Evolutionary conservation across 169 alveolate species (phyloP), one percentile per base, ranked within the genome.

Genomic region (Plasmodium gonderi): DNA sequence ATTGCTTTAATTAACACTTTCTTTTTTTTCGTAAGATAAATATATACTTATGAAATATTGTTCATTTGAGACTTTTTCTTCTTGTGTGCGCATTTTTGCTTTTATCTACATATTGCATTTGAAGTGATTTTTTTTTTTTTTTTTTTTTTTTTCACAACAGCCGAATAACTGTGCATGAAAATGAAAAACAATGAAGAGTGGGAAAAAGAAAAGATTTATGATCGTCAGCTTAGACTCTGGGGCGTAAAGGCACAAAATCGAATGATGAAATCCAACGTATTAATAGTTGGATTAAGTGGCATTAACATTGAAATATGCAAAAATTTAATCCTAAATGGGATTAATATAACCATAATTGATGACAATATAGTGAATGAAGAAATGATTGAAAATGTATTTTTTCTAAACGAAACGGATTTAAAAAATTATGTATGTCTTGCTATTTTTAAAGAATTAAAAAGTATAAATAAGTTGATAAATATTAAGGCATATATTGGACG

Each of bases 191-290:
- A 9, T 14, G 79, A 40, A 14, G 89, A 76, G 45, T 81, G 75
- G 77, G 87, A 85, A 54, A 85, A 85, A 38, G 85, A 85, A 65
- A 79, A 72, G 83, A 64, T 95, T 23, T 95, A 90, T 76, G 97
- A 95, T 77, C 94, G 97, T 8, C 97, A 95, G 93, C 91, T 95
- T 36, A 80, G 97, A 26, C 94, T 95, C 40, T 95, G 97, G 97
- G 97, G 97, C 8, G 91, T 95, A n/a, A 92, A 95, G 65, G 96
- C 95, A 2, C 97, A 95, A 51, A 92, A 94, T 51, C 83, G 91
- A 14, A 74, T 68, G 85, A 44, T 83, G 78, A 91, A 76, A 45
- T 76, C 91, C 1, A 87, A 67, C 51, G 90, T 78, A 5, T 69
- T 85, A 69, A 78, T 80, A 20, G 54, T 89, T 79, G 87, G 91